Conservation (phyloP, 2,329 filamentous ascomycete genomes). For the Furcasterigmium sp. region DNA sequence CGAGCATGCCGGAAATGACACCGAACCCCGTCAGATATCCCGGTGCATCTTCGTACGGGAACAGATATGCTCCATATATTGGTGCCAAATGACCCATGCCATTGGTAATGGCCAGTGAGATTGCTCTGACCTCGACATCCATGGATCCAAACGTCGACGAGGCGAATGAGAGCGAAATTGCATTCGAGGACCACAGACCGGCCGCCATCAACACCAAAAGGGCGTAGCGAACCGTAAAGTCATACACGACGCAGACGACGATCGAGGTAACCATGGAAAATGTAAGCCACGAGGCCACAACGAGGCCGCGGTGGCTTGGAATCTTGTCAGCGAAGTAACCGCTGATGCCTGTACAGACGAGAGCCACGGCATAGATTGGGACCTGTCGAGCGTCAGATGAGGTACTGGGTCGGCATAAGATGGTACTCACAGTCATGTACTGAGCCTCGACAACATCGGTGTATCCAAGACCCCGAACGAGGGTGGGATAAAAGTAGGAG, state of each 20-base stretch:
- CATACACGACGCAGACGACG: constrained; percentile 41
- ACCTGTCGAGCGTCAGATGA: constrained; percentile 13
- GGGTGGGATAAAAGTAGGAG: constrained; percentile 27
- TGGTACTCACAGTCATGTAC: constrained; percentile 25
- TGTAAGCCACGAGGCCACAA: constrained; percentile 42
- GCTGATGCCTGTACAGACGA: constrained; percentile 40
- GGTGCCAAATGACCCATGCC: constrained; percentile 49
- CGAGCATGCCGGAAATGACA: neutral
- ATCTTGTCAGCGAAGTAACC: constrained; percentile 41
- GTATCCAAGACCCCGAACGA: constrained; percentile 24
- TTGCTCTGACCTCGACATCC: constrained; percentile 41
- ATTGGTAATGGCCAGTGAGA: constrained; percentile 42
- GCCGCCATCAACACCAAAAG: constrained; percentile 51
- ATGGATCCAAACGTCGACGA: constrained; percentile 45
- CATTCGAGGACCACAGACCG: constrained; percentile 49
- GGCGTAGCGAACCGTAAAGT: constrained; percentile 45
- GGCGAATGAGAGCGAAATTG: constrained; percentile 43
- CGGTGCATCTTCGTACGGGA: constrained; percentile 40
- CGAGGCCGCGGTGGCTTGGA: constrained; percentile 35
- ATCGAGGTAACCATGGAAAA: constrained; percentile 31
- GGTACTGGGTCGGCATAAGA: neutral
- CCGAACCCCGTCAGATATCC: constrained; percentile 40
- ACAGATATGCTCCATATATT: constrained; percentile 51
- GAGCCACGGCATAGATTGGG: constrained; percentile 48
- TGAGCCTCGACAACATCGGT: constrained; percentile 18